Conservation (phyloP, 2,329 filamentous ascomycete species). For the Dactylonectria macrodidyma region DNA sequence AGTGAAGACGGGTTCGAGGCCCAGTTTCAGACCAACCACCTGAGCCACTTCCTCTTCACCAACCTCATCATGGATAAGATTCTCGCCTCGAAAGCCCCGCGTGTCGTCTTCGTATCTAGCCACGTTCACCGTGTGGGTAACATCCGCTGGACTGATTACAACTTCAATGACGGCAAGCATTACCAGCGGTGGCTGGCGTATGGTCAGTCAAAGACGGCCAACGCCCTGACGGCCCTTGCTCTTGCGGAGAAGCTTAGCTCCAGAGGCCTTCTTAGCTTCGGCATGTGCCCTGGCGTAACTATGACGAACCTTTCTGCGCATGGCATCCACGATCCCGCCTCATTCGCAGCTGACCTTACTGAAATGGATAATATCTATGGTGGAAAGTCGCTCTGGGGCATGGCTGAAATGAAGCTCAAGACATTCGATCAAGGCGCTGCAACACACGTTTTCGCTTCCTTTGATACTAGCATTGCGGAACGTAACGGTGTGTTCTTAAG, state of each 20-base stretch:
- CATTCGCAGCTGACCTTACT: no score
- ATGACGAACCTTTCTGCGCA: slow-evolving; percentile 13
- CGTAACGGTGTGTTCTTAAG: no score
- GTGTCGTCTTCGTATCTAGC: slow-evolving; percentile 57
- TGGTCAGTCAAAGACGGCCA: slow-evolving; percentile 53
- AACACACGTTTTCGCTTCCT: no score
- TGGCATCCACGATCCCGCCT: background rate
- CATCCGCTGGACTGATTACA: slow-evolving; percentile 50
- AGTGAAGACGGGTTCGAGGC: slow-evolving; percentile 55
- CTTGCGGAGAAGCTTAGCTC: slow-evolving; percentile 35
- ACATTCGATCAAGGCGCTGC: no score
- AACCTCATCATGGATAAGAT: slow-evolving; percentile 58
- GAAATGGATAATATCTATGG: no score
- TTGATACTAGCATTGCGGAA: no score
- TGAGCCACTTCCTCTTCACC: slow-evolving; percentile 61
- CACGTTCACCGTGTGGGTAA: slow-evolving; percentile 42
- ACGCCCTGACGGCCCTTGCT: slow-evolving; percentile 29
- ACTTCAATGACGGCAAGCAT: slow-evolving; percentile 43
- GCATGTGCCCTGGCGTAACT: slow-evolving; percentile 21
- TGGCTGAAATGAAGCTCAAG: no score
- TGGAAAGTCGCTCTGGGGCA: no score
- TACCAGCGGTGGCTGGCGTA: slow-evolving; percentile 48
- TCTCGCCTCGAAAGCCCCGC: slow-evolving; percentile 47
- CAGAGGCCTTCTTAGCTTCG: slow-evolving; percentile 24
- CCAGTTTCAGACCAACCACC: slow-evolving; percentile 60